These are phyloP conservation scores for Verticillium longisporum DNA, from an alignment of 2,329 filamentous ascomycete genomes.

Conservation along the genomic window DNA sequence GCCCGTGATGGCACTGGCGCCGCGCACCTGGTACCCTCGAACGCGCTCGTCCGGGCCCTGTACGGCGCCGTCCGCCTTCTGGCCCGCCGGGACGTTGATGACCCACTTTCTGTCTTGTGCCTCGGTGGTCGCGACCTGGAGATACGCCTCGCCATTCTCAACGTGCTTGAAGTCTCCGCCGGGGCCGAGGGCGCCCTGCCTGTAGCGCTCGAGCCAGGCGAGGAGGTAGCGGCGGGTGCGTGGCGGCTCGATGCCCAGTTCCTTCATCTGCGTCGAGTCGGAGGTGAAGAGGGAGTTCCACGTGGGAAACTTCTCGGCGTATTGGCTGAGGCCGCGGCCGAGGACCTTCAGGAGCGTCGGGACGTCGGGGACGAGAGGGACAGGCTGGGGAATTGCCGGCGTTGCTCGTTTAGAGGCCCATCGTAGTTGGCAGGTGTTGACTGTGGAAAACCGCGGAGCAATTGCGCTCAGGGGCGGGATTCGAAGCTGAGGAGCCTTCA, in stretches of 20 bases:
- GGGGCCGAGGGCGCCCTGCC: slow-evolving; percentile 68
- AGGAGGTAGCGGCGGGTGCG: slow-evolving; percentile 78
- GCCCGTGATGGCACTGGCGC: slow-evolving; percentile 64
- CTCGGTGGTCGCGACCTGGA: slow-evolving; percentile 39
- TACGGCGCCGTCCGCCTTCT: slow-evolving; percentile 20
- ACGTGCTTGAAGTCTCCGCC: slow-evolving; percentile 79
- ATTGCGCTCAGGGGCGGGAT: slow-evolving; percentile 7
- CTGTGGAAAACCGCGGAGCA: slow-evolving; percentile 13
- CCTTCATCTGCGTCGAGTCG: slow-evolving; percentile 68
- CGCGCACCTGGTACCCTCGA: slow-evolving; percentile 59
- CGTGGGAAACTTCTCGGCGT: slow-evolving; percentile 78
- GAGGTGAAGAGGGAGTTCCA: slow-evolving; percentile 89
- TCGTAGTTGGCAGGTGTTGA: slow-evolving; percentile 27
- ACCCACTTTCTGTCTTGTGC: slow-evolving; percentile 40
- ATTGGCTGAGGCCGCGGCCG: slow-evolving; percentile 75
- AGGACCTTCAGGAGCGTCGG: slow-evolving; percentile 84
- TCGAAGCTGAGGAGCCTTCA: slow-evolving; percentile 10
- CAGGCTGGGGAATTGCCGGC: slow-evolving; percentile 55
- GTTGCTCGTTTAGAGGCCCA: slow-evolving; percentile 13
- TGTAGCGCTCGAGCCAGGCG: slow-evolving; percentile 80
- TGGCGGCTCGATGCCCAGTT: slow-evolving; percentile 81
- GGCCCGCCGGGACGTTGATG: slow-evolving; percentile 46
- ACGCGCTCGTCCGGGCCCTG: slow-evolving; percentile 34
- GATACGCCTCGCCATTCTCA: slow-evolving; percentile 42
- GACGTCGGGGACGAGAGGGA: slow-evolving; percentile 79